Evolutionary conservation across 2,329 filamentous ascomycete genomes (phyloP).

Genomic region (Claviceps pazoutovae): DNA sequence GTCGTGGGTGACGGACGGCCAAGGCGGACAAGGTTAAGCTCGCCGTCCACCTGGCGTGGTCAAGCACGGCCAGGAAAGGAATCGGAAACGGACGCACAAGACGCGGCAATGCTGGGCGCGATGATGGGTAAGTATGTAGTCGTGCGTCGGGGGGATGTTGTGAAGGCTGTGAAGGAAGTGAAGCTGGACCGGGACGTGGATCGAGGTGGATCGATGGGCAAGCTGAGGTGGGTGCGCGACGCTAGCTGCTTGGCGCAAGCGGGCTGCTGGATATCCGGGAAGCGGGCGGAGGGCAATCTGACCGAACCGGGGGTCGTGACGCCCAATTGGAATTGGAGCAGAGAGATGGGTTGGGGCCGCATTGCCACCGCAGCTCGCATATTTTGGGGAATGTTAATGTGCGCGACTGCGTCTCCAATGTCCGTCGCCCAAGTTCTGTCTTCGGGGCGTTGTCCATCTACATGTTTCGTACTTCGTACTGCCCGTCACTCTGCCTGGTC

Average conservation of each 20-base stretch:
- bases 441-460: neutral
- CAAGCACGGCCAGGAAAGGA: neutral
- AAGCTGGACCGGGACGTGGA: too few species aligned
- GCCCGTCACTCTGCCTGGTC: neutral
- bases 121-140: neutral
- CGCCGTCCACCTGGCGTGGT: neutral
- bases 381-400: neutral
- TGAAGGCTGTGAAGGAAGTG: too few species aligned
- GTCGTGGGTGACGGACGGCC: neutral
- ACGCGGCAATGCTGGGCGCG: conserved; percentile 1
- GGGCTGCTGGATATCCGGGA: conserved; percentile 5
- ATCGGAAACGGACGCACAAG: neutral
- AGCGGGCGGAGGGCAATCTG: conserved; percentile 3
- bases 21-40: conserved; percentile 2
- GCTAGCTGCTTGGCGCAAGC: conserved; percentile 3
- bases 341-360: neutral
- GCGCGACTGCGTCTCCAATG: neutral
- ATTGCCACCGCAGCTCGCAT: neutral
- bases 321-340: conserved; percentile 3
- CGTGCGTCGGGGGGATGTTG: too few species aligned
- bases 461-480: neutral
- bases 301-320: conserved; percentile 1
- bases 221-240: conserved; percentile 2
- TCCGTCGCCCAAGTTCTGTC: neutral
- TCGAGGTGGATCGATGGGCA: neutral